phyloP scores from a whole-genome alignment of 345 rosid genomes.

The Erysimum cheiranthoides region DNA sequence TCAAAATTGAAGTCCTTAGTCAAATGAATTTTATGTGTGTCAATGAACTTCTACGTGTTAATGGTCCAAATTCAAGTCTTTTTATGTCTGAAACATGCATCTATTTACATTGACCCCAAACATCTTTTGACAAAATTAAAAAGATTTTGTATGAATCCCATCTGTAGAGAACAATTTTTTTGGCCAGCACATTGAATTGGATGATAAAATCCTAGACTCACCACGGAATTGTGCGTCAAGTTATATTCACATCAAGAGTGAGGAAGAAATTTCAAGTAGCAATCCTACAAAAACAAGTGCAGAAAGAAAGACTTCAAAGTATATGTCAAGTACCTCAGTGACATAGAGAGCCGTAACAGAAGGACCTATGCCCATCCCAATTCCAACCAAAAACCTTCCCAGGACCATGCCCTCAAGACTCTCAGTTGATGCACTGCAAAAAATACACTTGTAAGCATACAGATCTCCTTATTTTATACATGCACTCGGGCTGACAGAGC shows the following conservation, averaged over 20 bases:
- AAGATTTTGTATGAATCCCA: not conserved
- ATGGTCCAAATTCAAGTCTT: slow-evolving; percentile 7
- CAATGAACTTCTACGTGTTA: slow-evolving; percentile 5
- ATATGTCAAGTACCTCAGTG: slow-evolving; percentile 70
- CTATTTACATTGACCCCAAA: slow-evolving; percentile 8
- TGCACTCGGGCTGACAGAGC: not conserved
- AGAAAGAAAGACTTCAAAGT: slow-evolving; percentile 19
- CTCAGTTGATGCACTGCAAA: slow-evolving; percentile 79
- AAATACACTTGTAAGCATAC: slow-evolving; percentile 31
- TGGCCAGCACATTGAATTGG: not conserved
- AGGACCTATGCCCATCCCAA: slow-evolving; percentile 93
- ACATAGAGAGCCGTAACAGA: slow-evolving; percentile 93
- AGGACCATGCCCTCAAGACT: slow-evolving; percentile 89
- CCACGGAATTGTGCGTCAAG: slow-evolving; percentile 1
- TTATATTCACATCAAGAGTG: slow-evolving; percentile 24
- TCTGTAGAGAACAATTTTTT: not conserved
- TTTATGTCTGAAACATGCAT: slow-evolving; percentile 8
- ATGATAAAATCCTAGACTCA: not conserved
- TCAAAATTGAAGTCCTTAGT: slow-evolving; percentile 1
- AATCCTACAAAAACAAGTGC: slow-evolving; percentile 25
- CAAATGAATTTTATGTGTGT: not conserved
- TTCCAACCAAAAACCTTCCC: slow-evolving; percentile 91
- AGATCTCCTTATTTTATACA: slow-evolving; percentile 31
- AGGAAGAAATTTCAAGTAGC: slow-evolving; percentile 16
- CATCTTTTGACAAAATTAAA: slow-evolving; percentile 11